Conservation (phyloP, 2,329 filamentous ascomycete species). For the Sphaerulina musiva region DNA sequence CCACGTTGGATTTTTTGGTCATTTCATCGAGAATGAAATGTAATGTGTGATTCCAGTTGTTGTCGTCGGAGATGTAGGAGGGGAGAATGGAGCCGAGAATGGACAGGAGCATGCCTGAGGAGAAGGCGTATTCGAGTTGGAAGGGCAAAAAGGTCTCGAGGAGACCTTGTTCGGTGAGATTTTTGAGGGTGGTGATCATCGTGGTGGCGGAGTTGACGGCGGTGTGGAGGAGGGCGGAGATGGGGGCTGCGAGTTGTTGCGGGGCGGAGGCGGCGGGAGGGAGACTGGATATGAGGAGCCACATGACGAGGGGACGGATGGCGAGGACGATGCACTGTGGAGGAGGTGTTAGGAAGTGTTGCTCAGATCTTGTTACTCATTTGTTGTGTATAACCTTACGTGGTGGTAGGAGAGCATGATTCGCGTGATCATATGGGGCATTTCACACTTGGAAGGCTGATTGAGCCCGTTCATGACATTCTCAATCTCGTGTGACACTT, state of each 20-base stretch:
- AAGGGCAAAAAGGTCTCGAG: conserved; percentile 23
- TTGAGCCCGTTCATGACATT: conserved; percentile 3
- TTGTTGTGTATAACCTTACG: not conserved
- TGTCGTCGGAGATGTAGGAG: conserved; percentile 18
- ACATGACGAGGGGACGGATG: conserved; percentile 32
- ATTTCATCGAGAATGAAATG: conserved; percentile 21
- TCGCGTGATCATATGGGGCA: conserved; percentile 10
- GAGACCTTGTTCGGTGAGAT: conserved; percentile 3
- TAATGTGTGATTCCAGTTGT: conserved; percentile 12
- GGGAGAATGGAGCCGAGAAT: conserved; percentile 19
- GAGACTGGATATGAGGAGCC: conserved; percentile 11
- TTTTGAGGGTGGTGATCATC: conserved; percentile 6
- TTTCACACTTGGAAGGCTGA: conserved; percentile 1
- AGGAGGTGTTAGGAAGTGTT: too few species aligned
- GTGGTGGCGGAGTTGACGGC: conserved; percentile 11
- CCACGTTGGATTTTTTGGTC: conserved; percentile 18
- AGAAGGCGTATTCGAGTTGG: conserved; percentile 23
- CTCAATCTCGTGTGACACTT: conserved; percentile 24
- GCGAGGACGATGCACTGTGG: conserved; percentile 19
- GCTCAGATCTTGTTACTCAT: too few species aligned
- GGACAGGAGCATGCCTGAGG: conserved; percentile 18
- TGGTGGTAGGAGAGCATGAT: conserved; percentile 16
- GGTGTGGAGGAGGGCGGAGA: conserved; percentile 10
- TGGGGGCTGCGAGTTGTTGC: conserved; percentile 11
- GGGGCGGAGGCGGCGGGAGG: conserved; percentile 11